Percentiles rank a stretch among this genome's conserved stretches.
These are phyloP conservation scores for Evernia prunastri DNA, from an alignment of 495 filamentous ascomycete genomes.

Conservation along the genomic window DNA sequence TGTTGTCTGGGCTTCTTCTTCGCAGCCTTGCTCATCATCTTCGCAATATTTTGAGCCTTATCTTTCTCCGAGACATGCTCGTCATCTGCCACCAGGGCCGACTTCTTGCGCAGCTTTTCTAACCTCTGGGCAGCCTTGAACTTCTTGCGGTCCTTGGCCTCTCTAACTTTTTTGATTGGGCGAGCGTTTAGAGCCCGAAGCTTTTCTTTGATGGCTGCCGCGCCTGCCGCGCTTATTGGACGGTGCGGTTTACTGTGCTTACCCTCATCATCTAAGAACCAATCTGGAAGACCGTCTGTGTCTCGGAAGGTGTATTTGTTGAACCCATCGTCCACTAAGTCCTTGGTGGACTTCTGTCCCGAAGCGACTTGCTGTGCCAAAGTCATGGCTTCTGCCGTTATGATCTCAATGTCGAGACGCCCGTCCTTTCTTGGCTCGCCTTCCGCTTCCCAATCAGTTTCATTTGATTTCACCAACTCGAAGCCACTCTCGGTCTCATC, in stretches of 20 bases:
- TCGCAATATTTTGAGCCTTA: conserved; percentile 78
- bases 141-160: conserved; percentile 94
- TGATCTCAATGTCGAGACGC: conserved; percentile 85
- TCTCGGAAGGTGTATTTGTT: conserved; percentile 90
- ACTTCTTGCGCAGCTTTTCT: conserved; percentile 95
- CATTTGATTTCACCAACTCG: conserved; percentile 39
- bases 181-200: conserved; percentile 86
- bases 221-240: conserved; percentile 83
- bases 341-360: conserved; percentile 68
- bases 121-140: conserved; percentile 83
- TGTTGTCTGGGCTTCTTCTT: conserved; percentile 81
- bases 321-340: conserved; percentile 84
- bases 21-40: conserved; percentile 70
- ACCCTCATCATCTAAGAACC: conserved; percentile 92
- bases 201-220: conserved; percentile 93
- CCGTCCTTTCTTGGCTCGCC: conserved; percentile 63
- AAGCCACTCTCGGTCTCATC: conserved; percentile 36
- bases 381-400: conserved; percentile 98
- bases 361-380: conserved; percentile 88
- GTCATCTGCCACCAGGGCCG: conserved; percentile 74
- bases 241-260: conserved; percentile 77
- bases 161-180: conserved; percentile 98
- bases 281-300: conserved; percentile 87
- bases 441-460: conserved; percentile 55
- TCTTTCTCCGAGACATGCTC: conserved; percentile 91